Conservation (phyloP, 1,284 basidiomycete species). For the Coniferiporia weirii region DNA sequence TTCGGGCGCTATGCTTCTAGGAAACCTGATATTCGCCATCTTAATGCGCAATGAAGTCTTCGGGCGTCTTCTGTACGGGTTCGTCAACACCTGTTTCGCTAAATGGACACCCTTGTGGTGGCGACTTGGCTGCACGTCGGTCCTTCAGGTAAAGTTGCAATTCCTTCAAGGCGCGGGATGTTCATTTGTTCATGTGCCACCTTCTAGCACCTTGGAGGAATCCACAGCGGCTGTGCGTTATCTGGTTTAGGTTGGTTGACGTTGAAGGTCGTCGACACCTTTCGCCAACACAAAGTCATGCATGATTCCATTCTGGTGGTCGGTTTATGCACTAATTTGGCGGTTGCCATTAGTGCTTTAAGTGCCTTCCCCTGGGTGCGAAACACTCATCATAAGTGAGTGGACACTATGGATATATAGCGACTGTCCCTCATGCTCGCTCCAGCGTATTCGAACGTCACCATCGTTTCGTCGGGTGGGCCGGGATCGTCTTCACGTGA, state of each 20-base stretch:
- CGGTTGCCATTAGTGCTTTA: slow-evolving; percentile 49
- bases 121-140: slow-evolving; percentile 63
- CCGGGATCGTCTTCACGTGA: slow-evolving; percentile 21
- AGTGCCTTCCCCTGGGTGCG: slow-evolving; percentile 69
- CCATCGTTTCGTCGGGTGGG: slow-evolving; percentile 75
- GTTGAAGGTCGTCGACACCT: slow-evolving; percentile 53
- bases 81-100: slow-evolving; percentile 50
- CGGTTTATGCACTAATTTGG: slow-evolving; percentile 52
- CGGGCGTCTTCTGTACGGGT: slow-evolving; percentile 44
- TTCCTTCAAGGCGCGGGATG: background rate
- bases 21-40: slow-evolving; percentile 48
- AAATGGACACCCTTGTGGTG: slow-evolving; percentile 74
- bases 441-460: slow-evolving; percentile 65
- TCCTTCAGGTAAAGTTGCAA: slow-evolving; percentile 45
- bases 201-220: slow-evolving; percentile 65
- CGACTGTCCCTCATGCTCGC: background rate
- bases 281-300: slow-evolving; percentile 39
- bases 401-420: slow-evolving; percentile 4
- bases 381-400: slow-evolving; percentile 73
- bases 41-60: slow-evolving; percentile 56
- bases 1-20: slow-evolving; percentile 55
- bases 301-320: slow-evolving; percentile 51
- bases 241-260: slow-evolving; percentile 64
- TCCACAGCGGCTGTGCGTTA: slow-evolving; percentile 67
- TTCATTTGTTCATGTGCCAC: slow-evolving; percentile 3